phyloP scores from a whole-genome alignment of 2,329 filamentous ascomycete genomes.

The Monilinia aucupariae region DNA sequence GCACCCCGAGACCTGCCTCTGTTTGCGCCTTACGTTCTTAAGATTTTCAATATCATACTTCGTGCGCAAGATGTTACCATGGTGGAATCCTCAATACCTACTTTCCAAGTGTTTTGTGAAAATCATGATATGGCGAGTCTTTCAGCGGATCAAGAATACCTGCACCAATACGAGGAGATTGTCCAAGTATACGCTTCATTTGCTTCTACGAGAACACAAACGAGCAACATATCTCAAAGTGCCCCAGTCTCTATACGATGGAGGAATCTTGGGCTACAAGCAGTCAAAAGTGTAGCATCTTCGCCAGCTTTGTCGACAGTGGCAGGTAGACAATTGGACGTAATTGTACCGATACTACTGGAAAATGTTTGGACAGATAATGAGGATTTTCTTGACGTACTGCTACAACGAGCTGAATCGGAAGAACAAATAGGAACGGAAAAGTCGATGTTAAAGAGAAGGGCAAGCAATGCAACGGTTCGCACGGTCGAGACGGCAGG shows the following conservation, averaged over 20 bases:
- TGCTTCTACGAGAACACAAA: constrained; percentile 58
- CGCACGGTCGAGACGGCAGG: constrained; percentile 60
- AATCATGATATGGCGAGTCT: constrained; percentile 83
- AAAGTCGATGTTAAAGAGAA: constrained; percentile 53
- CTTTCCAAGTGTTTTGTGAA: constrained; percentile 82
- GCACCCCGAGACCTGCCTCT: constrained; percentile 83
- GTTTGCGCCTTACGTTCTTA: constrained; percentile 78
- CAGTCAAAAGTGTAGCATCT: constrained; percentile 73
- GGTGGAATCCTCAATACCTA: constrained; percentile 82
- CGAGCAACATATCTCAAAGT: constrained; percentile 51
- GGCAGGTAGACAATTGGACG: constrained; percentile 67
- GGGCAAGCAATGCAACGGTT: constrained; percentile 75
- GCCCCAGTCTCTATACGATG: constrained; percentile 73
- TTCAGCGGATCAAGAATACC: constrained; percentile 78
- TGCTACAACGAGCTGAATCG: constrained; percentile 61
- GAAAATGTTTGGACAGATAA: constrained; percentile 78
- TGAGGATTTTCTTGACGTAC: constrained; percentile 60
- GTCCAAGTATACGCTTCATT: constrained; percentile 75
- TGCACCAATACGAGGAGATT: constrained; percentile 75
- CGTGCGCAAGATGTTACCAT: constrained; percentile 84
- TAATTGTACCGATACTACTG: constrained; percentile 78
- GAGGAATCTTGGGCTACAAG: constrained; percentile 67
- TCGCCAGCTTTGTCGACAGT: constrained; percentile 74
- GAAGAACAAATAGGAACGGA: constrained; percentile 66
- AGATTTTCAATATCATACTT: constrained; percentile 76